A percentile compares a stretch with the other conserved stretches of the same genome.
phyloP scores from a whole-genome alignment of 805 yeast species.

The Lachancea kluyveri region DNA sequence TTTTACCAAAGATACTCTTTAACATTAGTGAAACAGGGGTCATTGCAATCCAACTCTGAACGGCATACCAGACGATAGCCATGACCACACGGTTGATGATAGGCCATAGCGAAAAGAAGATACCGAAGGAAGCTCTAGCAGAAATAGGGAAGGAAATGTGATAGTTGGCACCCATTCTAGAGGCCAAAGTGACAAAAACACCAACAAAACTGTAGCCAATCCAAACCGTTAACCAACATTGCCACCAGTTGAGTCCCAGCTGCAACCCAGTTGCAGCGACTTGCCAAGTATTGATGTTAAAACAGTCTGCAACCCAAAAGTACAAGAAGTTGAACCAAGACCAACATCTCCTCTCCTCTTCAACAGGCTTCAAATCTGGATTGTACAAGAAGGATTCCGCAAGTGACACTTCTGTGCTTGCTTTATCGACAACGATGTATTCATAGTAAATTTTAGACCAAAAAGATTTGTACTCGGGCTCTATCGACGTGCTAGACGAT shows the following conservation, averaged over 20 bases:
- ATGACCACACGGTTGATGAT: constrained; percentile 79
- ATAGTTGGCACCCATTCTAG: constrained; percentile 73
- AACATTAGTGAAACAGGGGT: constrained; percentile 78
- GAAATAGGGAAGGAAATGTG: constrained; percentile 83
- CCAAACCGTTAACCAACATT: constrained; percentile 84
- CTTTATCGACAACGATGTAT: constrained; percentile 21
- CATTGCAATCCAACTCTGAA: constrained; percentile 80
- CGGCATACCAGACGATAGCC: constrained; percentile 84
- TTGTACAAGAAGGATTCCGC: constrained; percentile 63
- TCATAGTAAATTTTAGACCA: constrained; percentile 23
- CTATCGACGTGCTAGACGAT: constrained; percentile 1
- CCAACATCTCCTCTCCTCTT: constrained; percentile 69
- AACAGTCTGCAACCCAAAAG: constrained; percentile 86
- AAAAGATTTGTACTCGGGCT: neutral
- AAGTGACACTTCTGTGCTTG: constrained; percentile 38
- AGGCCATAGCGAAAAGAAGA: constrained; percentile 83
- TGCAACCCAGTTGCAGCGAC: constrained; percentile 80
- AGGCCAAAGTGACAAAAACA: constrained; percentile 58
- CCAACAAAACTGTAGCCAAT: constrained; percentile 71
- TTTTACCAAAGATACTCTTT: constrained; percentile 62
- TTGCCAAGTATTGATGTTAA: constrained; percentile 86
- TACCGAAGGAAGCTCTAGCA: constrained; percentile 76
- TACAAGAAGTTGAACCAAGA: constrained; percentile 70
- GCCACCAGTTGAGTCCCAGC: constrained; percentile 85
- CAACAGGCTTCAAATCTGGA: constrained; percentile 74